Evolutionary conservation across 2,329 filamentous ascomycete genomes (phyloP), one percentile per base, ranked within the genome.

Genomic region (Aureobasidium pullulans): DNA sequence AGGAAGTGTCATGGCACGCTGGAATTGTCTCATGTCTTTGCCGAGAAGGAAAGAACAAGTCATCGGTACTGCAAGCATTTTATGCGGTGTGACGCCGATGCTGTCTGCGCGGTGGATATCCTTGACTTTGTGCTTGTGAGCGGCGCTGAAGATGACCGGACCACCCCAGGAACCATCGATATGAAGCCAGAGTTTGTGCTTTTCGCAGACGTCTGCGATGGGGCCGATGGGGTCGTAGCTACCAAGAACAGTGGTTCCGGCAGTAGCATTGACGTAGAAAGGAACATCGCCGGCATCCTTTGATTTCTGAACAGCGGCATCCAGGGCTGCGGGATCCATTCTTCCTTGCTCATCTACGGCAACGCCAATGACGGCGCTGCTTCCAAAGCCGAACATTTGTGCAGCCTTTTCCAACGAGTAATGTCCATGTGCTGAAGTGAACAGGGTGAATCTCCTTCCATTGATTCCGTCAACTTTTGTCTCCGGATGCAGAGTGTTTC

Each of bases 331-430:
- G 0, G 87, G 79, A 29, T 83, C 78, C 85, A 97, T 95, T 52
- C 83, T 79, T 0, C 93, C 93, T 10, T 76, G 67, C 0, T 73
- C 71, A 70, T 96, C 90, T 23, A 96, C 84, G 4, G 88, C 82
- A 0, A 97, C 87, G 29, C 80, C 70, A 72, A 87, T 84, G 29
- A 96, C 91, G 63, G 84, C 84, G 19, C 79, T 77, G 31, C 84
- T 85, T 9, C 94, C 94, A 39, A 99, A 82, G 0, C 94, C 94
- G 66, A 88, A 87, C 69, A 93, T 88, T 70, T 93, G 87, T n/a
- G 92, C 92, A 2, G 91, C 92, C 76, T 97, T 97, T 68, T 96
- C 90, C 29, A 97, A 84, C 5, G 87, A 92, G 77, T 97, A 99
- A 78, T 97, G 94, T 0, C 93, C 92, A 71, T 97, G 91, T 0